A percentile compares a stretch with the other conserved stretches of the same genome.
These are phyloP conservation scores for Coemansia sp. DNA, from an alignment of 192 early-diverging fungal genomes.

Conservation along the genomic window DNA sequence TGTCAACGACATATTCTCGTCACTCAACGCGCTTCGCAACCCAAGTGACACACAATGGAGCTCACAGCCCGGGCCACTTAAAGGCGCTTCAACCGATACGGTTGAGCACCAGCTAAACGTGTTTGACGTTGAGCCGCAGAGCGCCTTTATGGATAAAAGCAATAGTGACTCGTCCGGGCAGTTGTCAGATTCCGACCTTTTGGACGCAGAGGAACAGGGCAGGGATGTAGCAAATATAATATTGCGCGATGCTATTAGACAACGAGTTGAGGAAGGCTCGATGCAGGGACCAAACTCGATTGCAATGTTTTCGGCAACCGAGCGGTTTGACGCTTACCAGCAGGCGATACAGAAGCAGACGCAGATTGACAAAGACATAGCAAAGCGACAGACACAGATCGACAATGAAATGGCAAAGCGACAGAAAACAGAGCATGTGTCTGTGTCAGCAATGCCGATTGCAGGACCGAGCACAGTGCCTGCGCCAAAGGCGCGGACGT, in stretches of 20 bases:
- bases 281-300: neutral
- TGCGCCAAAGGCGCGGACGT: constrained; percentile 2
- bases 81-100: neutral
- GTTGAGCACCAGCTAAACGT: too few relatives aligned
- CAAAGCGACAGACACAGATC: constrained; percentile 9
- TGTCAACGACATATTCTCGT: constrained; percentile 3
- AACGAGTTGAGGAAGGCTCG: neutral
- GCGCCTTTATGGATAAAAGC: too few relatives aligned
- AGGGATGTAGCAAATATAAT: constrained; percentile 12
- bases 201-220: constrained; percentile 53
- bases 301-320: constrained; percentile 21
- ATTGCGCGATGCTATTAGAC: neutral
- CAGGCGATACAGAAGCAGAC: constrained; percentile 19
- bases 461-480: neutral
- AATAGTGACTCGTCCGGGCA: too few relatives aligned
- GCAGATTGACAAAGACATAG: neutral
- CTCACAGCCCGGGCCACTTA: neutral
- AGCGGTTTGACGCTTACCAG: constrained; percentile 32
- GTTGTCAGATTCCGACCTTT: constrained; percentile 20
- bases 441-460: neutral
- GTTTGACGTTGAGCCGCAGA: too few relatives aligned
- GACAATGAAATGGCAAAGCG: neutral
- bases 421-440: neutral
- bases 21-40: neutral
- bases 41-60: neutral